These are phyloP conservation scores for Dacryopinax spathularia DNA, from an alignment of 768 basidiomycete species.

Conservation along the genomic window DNA sequence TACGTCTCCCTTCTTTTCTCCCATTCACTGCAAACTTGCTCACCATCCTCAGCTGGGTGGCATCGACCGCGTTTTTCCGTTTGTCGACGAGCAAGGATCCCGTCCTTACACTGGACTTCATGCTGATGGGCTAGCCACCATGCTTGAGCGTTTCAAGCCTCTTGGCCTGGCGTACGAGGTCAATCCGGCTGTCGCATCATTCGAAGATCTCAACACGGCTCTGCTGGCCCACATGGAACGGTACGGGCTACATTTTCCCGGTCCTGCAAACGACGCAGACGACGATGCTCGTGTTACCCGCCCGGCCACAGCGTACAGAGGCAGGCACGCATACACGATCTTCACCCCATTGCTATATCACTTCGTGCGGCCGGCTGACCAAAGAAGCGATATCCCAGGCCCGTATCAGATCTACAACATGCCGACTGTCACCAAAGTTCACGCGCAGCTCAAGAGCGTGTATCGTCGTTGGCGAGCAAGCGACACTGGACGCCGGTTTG, in stretches of 20 bases:
- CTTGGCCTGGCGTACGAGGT: background rate
- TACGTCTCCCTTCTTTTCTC: background rate
- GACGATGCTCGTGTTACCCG: background rate
- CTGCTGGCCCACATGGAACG: background rate
- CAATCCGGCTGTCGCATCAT: background rate
- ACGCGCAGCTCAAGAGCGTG: too few species aligned
- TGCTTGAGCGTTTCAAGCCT: background rate
- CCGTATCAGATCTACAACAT: too few species aligned
- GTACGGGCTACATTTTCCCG: background rate
- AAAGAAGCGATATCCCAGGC: too few species aligned
- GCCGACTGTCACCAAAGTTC: too few species aligned
- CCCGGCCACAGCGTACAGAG: too few species aligned
- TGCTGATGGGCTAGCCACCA: background rate
- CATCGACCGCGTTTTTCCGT: background rate
- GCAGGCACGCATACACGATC: too few species aligned
- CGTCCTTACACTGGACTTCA: background rate
- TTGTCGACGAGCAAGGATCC: background rate
- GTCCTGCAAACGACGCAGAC: background rate
- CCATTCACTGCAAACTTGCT: background rate
- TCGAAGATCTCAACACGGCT: background rate
- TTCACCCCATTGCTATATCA: too few species aligned
- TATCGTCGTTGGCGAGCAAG: too few species aligned
- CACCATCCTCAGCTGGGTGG: background rate
- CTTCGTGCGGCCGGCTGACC: too few species aligned
- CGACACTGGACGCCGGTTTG: too few species aligned